Evolutionary conservation across 1,284 basidiomycete genomes (phyloP).

Genomic region (Phellopilus nigrolimitatus): DNA sequence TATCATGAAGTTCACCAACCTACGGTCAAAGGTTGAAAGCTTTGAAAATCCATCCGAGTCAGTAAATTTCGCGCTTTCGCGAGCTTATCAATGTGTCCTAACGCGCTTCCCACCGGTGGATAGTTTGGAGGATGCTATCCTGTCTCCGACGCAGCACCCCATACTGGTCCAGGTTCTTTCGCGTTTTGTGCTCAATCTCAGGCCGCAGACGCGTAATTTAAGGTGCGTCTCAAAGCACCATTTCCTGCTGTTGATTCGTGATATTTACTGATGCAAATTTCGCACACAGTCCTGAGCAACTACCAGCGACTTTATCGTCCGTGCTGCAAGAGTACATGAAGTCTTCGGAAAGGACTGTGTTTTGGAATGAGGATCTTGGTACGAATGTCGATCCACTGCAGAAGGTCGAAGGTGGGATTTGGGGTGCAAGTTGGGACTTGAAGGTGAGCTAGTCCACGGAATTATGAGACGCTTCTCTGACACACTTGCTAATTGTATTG

Average conservation of each 20-base stretch:
- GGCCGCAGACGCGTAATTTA: constrained; percentile 79
- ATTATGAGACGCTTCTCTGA: not conserved
- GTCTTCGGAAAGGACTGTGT: constrained; percentile 62
- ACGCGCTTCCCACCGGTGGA: constrained; percentile 16
- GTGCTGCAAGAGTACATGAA: constrained; percentile 69
- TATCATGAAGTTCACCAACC: constrained; percentile 72
- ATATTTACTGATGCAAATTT: constrained; percentile 31
- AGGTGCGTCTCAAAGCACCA: constrained; percentile 49
- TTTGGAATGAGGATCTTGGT: constrained; percentile 66
- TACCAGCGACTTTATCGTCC: constrained; percentile 61
- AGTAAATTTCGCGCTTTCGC: constrained; percentile 31
- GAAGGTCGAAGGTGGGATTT: constrained; percentile 59
- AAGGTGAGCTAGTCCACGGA: constrained; percentile 49
- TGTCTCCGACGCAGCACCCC: constrained; percentile 61
- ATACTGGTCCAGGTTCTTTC: constrained; percentile 65
- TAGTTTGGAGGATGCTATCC: constrained; percentile 73
- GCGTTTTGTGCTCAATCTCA: constrained; percentile 72
- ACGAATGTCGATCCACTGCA: constrained; percentile 69
- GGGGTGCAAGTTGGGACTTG: constrained; percentile 67
- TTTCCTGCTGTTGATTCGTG: constrained; percentile 25
- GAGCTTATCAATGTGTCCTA: constrained; percentile 8
- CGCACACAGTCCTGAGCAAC: constrained; percentile 64
- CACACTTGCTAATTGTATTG: constrained; percentile 14
- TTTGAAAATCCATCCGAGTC: constrained; percentile 76
- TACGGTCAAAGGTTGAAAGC: constrained; percentile 69